Evolutionary conservation across 108 stramenopile species (phyloP), one percentile per base, ranked within the genome.

Genomic region (Cylindrotheca closterium): DNA sequence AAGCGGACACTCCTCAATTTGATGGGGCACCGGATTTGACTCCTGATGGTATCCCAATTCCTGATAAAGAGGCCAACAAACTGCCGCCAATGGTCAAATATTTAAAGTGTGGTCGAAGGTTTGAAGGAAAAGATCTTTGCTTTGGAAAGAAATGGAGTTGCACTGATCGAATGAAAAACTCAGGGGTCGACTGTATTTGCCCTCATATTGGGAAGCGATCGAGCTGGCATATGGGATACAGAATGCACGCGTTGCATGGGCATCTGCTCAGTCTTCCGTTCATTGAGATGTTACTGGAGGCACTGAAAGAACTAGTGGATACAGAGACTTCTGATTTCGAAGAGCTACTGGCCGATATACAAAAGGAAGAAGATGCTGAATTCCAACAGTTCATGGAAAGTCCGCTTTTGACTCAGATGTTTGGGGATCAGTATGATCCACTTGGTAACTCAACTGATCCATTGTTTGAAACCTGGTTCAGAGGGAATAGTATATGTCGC

Each of bases 171-270:
- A 42, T 42, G 37, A 42, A 42, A 42, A 15, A 42, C 10, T 7
- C 37, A 42, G 37, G 37, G 37, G 7, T 15, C 10, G 37, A 42
- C 15, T 42, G 37, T 15, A 42, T 42, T 15, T 42, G 37, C 42
- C 8, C 55, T 2, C 19, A 62, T 2, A 64, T 74, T 19, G 32
- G 22, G 37, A 52, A 49, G 10, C 59, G 51, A 34, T 34, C 68
- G 2, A 57, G 62, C 30, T 83, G 82, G 82, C 82, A 83, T 59
- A 78, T 74, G 4, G 82, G 82, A 50, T 79, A 70, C 52, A 78
- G 69, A 47, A 42, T 42, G 12, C 74, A 83, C 33, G 78, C 78
- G 30, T 33, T 77, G 49, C 21, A 47, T 65, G 82, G 82, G 0
- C 72, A 79, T 55, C 30, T 58, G 1, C 30, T 77, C 45, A 74